Evolutionary conservation across 257 asterid species (phyloP).

Genomic region (Capsicum baccatum): DNA sequence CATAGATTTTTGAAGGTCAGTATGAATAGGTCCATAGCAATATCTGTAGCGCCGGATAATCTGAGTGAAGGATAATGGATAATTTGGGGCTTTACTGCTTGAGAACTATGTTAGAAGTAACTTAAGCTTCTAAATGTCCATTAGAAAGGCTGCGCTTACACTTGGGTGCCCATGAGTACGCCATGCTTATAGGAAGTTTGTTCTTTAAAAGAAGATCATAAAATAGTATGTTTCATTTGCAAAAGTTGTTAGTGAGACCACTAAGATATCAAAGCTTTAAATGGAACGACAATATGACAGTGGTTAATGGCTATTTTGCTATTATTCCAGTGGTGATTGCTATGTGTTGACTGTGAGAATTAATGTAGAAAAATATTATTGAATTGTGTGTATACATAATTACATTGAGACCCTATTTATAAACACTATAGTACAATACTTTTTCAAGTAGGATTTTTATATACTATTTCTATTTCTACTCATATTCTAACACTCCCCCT

Average conservation of each 20-base stretch:
- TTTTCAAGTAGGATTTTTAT: too few relatives aligned
- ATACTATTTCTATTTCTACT: too few relatives aligned
- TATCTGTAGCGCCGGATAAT: background rate
- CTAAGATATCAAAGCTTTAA: constrained; percentile 7
- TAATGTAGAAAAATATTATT: too few relatives aligned
- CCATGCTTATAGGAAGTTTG: background rate
- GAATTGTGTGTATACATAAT: too few relatives aligned
- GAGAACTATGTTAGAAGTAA: constrained; percentile 4
- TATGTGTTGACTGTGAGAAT: background rate
- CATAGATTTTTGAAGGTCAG: background rate
- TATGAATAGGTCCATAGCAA: background rate
- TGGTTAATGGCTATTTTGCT: background rate
- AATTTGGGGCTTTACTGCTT: background rate
- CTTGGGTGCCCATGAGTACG: background rate
- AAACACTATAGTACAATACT: too few relatives aligned
- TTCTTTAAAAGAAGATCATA: background rate
- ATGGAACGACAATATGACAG: background rate
- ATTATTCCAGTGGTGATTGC: background rate
- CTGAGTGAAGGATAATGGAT: background rate
- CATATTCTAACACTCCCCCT: too few relatives aligned
- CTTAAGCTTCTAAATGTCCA: background rate
- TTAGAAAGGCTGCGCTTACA: background rate
- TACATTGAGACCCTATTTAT: too few relatives aligned
- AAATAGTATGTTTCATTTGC: background rate
- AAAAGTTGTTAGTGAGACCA: background rate